Evolutionary conservation across 495 filamentous ascomycete species (phyloP), one percentile per base, ranked within the genome.

Genomic region (Penicillium silybi): DNA sequence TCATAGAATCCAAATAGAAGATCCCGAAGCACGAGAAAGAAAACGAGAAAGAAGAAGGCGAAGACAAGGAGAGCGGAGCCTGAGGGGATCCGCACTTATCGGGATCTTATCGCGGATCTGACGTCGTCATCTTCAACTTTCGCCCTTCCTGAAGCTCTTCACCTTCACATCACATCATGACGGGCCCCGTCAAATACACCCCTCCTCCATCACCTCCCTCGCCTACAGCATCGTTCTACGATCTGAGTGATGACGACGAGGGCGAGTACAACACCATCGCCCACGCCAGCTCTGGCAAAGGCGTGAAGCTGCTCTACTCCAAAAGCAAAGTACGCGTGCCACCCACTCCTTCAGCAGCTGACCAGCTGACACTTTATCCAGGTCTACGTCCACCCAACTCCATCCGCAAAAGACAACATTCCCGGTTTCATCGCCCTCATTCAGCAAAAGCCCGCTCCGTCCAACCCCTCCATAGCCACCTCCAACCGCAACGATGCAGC

Each of bases 361-460:
- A 5, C 9, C 13, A 48, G 44, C 54, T 52, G 32, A 44, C 51
- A 41, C 46, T 13, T 5, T 19, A 27, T 10, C 26, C 42, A 91
- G 88, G 92, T 98, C 64, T 98, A 97, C 64, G 84, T 98, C n/a
- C 93, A 98, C 69, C 93, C 95, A 0, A 92, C 90, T 0, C 86
- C 95, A 1, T 93, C 90, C 2, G 78, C 92, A 6, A 93, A 89
- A 74, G 95, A 98, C 70, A 98, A 98, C 54, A 92, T 98, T 54
- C 75, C 89, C n/a, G 93, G 93, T 18, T 98, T 95, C 60, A 87
- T 98, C 53, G 93, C 93, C 23, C 80, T 98, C 3, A 76, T 98
- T 23, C 90, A 97, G 67, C 95, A 97, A 64, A 97, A 96, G 62
- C 79, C 80, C 1, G 25, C 48, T 3, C 42, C 64, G 2, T 47